Evolutionary conservation across 306 rosid genomes (phyloP), one percentile per base, ranked within the genome.

Genomic region (Inga leiocalycina): DNA sequence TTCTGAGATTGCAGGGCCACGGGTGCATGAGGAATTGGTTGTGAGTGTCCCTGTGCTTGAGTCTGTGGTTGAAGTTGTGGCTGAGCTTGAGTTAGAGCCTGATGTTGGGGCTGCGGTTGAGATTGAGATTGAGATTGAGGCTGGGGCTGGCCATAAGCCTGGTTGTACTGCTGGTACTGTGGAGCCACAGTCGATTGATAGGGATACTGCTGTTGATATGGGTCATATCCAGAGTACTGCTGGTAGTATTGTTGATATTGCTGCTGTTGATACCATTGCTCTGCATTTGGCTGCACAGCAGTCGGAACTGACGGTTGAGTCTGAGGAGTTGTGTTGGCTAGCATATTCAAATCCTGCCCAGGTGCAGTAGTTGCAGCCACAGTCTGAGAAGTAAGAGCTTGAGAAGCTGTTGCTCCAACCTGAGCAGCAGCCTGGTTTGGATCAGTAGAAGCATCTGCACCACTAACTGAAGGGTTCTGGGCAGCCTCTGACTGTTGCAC

Each of bases 191-290:
- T 80, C 83, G 92, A 98, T 81, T 93, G 99, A 85, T 92, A 91
- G 17, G 98, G 97, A 81, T 94, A 89, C 44, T 94, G 97, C 86
- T 91, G 98, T 82, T 93, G 98, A 77, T 90, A 92, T 46, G 91
- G 93, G 84, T 95, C 98, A 89, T 91, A 92, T 73, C 99, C 98
- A 71, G 97, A 94, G 76, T 92, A 93, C 74, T 93, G 99, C 87
- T 93, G 99, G 78, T 95, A 93, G 82, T 92, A 93, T 86, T 92
- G 98, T 71, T 92, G 98, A 88, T 93, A 93, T 74, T 91, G 97
- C 81, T 93, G 98, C 78, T 95, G 98, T 85, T 95, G 98, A 84
- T 92, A 91, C 98, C 94, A 97, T 83, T 94, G 98, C 69, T 94
- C 99, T 61, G 95, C 75, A 44, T 90, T 91, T 8, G 88, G 89